Conservation (phyloP, 805 yeast genomes). For the Grigorovia yakushimaensis region DNA sequence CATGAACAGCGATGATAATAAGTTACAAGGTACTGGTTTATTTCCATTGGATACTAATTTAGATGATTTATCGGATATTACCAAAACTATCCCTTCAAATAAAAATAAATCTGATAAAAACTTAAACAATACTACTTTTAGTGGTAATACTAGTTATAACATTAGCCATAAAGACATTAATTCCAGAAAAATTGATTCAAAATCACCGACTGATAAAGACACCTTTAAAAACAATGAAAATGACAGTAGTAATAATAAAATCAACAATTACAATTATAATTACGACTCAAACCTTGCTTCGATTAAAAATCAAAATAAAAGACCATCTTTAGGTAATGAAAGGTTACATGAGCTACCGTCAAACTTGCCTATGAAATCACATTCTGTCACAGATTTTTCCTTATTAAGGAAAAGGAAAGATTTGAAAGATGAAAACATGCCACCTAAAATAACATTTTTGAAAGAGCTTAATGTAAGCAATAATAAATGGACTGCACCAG, state of each 20-base stretch:
- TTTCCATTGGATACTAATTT: slow-evolving; percentile 24
- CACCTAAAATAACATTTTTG: neutral
- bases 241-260: neutral
- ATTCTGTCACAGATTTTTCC: slow-evolving; percentile 11
- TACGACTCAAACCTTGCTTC: neutral
- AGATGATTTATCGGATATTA: slow-evolving; percentile 21
- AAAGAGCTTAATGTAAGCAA: neutral
- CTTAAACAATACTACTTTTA: too few species aligned
- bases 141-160: neutral
- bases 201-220: too few species aligned
- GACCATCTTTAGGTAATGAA: slow-evolving; percentile 1
- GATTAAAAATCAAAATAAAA: neutral
- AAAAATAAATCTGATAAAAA: neutral
- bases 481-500: slow-evolving; percentile 46
- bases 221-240: too few species aligned
- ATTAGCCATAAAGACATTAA: neutral
- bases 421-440: neutral
- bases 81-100: slow-evolving; percentile 7
- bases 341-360: neutral
- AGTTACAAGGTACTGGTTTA: slow-evolving; percentile 2
- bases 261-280: neutral
- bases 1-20: neutral
- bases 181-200: too few species aligned
- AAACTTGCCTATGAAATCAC: slow-evolving; percentile 8
- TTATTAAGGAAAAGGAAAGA: neutral